Evolutionary conservation across 2,329 filamentous ascomycete species (phyloP).

Genomic region (Colletotrichum sp.): DNA sequence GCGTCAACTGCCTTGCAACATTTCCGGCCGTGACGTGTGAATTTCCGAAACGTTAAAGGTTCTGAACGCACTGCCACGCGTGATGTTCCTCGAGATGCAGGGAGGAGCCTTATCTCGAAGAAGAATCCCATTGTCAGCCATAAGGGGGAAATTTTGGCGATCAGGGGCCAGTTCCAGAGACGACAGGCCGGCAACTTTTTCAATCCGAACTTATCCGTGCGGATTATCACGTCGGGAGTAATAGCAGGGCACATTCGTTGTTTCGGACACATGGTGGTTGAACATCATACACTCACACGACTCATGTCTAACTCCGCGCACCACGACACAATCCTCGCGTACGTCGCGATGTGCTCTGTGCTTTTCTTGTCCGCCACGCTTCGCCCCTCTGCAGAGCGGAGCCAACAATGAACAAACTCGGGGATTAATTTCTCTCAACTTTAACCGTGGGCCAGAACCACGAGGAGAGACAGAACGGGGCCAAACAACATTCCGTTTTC

Average conservation of each 20-base stretch:
- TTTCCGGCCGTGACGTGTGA: neutral
- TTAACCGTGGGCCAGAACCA: neutral
- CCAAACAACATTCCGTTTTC: neutral
- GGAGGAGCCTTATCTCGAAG: neutral
- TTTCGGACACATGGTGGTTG: conserved; percentile 4
- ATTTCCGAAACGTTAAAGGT: neutral
- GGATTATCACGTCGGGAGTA: neutral
- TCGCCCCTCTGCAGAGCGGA: conserved; percentile 9
- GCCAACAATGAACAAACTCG: neutral
- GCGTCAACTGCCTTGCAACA: neutral
- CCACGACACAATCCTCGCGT: neutral
- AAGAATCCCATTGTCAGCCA: neutral
- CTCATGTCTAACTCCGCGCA: neutral
- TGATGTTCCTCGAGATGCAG: neutral
- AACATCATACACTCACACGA: conserved; percentile 1
- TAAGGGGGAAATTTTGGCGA: neutral
- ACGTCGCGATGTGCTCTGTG: conserved; percentile 1
- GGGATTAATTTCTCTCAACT: conserved; percentile 13
- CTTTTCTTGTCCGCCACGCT: neutral
- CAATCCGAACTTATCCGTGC: neutral
- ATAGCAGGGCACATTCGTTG: neutral
- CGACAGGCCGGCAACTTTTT: neutral
- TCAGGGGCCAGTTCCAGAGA: neutral
- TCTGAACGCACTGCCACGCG: neutral
- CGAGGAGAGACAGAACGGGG: neutral